Evolutionary conservation across 345 rosid genomes (phyloP), one percentile per base, ranked within the genome.

Genomic region (Iberis pinnata): DNA sequence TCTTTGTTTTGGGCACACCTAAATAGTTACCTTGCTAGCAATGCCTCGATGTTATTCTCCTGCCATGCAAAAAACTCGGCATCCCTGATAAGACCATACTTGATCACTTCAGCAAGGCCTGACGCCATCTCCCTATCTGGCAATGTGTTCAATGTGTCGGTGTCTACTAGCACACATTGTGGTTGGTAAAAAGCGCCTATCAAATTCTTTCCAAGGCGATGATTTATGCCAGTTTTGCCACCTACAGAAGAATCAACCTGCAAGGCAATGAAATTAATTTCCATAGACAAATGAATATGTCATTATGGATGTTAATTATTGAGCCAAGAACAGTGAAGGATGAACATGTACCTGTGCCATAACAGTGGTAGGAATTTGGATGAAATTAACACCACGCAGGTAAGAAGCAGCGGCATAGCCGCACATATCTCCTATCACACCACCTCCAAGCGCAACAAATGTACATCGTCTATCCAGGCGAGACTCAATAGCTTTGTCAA

Each of bases 151-250:
- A 93, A 73, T 2, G 97, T 93, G 70, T 85, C 84, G 0, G 97
- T 93, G 71, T 93, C 95, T 46, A 93, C 29, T 12, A 88, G 78
- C 39, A 93, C 98, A 67, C 95, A 81, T 60, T 88, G 95, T 55
- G 99, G 99, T 69, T 93, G 99, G 80, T 93, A 86, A 71, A 93
- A 93, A 18, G 99, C 95, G 49, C 99, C 99, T 5, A 88, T 93
- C 84, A 93, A 16, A 63, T 93, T 93, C 82, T 93, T 93, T 57
- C 99, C 99, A 45, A 88, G 97, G 22, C 44, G 70, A 56, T 93
- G 99, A 60, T 93, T 93, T 33, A 88, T 77, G 68, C 97, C 99
- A 19, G 97, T 88, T 79, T 93, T 88, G 24, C 99, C 99, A 56
- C 99, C 99, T 44, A 93, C 95, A 22, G 99, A 93, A 59, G 99